phyloP scores from a whole-genome alignment of 1,284 basidiomycete species.

The Caloboletus firmus region DNA sequence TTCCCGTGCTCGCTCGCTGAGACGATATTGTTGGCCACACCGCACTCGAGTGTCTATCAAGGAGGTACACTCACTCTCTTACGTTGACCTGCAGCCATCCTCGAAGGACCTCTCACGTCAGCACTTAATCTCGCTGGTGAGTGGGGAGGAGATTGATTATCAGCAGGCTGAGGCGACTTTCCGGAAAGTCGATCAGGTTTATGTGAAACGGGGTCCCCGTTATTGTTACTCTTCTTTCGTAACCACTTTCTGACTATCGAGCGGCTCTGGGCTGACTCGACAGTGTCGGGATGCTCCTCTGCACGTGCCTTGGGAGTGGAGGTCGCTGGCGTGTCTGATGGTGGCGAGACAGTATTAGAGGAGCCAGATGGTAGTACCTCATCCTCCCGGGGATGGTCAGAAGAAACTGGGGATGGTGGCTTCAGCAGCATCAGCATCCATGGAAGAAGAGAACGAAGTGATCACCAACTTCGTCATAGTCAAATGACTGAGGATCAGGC shows the following conservation, averaged over 20 bases:
- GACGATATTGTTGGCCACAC: neutral
- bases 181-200: neutral
- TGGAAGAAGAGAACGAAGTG: neutral
- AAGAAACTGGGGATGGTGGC: neutral
- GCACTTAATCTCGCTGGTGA: neutral
- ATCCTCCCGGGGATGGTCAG: neutral
- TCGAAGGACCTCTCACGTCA: neutral
- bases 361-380: neutral
- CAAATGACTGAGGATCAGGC: neutral
- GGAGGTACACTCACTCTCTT: neutral
- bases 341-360: too few species aligned
- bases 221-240: too few species aligned
- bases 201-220: neutral
- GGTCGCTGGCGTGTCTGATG: neutral
- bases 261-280: neutral
- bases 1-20: neutral
- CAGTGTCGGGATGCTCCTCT: neutral
- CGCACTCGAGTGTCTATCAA: neutral
- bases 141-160: neutral
- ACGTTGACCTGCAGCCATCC: neutral
- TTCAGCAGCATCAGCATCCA: neutral
- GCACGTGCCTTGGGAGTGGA: neutral
- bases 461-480: neutral
- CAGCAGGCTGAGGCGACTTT: too few species aligned
- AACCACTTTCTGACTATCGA: neutral